Evolutionary conservation across 2,329 filamentous ascomycete species (phyloP), one percentile per base, ranked within the genome.

Genomic region (Fusarium tricinctum): DNA sequence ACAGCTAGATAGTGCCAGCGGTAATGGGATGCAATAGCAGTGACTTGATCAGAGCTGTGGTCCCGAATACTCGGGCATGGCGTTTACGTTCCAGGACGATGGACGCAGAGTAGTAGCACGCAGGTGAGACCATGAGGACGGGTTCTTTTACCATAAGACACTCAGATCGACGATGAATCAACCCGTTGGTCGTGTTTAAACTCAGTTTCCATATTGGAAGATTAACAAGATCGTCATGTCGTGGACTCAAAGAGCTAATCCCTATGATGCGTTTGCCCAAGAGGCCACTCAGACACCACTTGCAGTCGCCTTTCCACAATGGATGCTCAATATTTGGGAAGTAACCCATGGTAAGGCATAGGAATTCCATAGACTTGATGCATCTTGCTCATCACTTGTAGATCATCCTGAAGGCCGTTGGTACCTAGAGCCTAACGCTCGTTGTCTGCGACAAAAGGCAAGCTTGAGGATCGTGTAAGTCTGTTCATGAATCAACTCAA

Each of bases 391-490:
- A 74, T 50, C 4, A 8, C 4, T 20, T 44, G 30, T 19, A 74
- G 72, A 73, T 61, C 55, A 68, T 12, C 65, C 73, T 35, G 67
- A 71, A 52, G 69, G 72, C 23, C 72, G 59, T 46, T 77, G 75
- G 74, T 68, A 69, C 38, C 48, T 70, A 7, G 71, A 75, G 26
- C 56, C 57, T 2, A 70, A 51, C 20, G 63, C 71, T 22, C 51
- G 48, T 28, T 70, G 70, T 52, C 66, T 77, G 7, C 72, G 42
- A 5, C 59, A 58, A 32, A 68, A 56, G 33, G 75, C 75, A 3
- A 68, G 39, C n/a, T 52, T 77, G 52, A 74, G 74, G 35, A 73
- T 77, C 33, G 68, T 77, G 75, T 75, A 72, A 75, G 75, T 69
- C 35, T 60, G 5, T 26, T 19, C 5, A 26, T 8, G 30, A 9